Evolutionary conservation across 176 grass and related monocot genomes (phyloP), one percentile per base, ranked within the genome.

Genomic region (Neostapfia colusana): DNA sequence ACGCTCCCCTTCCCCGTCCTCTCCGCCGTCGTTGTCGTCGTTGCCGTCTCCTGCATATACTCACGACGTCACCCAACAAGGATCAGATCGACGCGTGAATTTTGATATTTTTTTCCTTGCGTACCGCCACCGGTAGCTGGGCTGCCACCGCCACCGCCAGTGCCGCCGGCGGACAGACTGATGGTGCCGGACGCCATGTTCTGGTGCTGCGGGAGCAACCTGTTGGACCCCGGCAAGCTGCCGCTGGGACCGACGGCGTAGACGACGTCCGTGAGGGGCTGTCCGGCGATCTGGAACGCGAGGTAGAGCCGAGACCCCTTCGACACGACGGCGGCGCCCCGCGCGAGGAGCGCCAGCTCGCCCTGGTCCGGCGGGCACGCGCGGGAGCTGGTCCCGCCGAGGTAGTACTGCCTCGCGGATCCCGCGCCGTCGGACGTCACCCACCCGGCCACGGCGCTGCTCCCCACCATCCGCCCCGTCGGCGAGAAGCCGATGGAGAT

Each of bases 361-460:
- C 84, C 88, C 34, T 90, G 53, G 80, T 79, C 88, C n/a, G 88
- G 83, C 44, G 79, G 79, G 64, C 88, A 90, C 17, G 73, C 55
- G 4, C 27, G 59, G 36, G 73, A 79, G 46, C 68, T 90, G 42
- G 59, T 79, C 15, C 88, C 79, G 36, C 88, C 83, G 27, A 90
- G 84, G 70, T 87, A 90, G 79, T 87, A 87, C 55, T 84, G 84
- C 53, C 75, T 84, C 48, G 74, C 84, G n/a, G 64, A 66, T 21
- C 55, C 80, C 11, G 40, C 31, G 31, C 3, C 31, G 31, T 1
- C 31, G 31, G 31, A 31, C 31, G 3, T 31, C 31, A 31, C 42
- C 88, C 80, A 90, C 2, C 84, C 88, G 64, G 44, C 84, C 23
- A 90, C 67, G 5, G 84, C 75, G 59, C 80, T 90, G 84, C 88